These are phyloP conservation scores for Aspergillus wentii DNA, from an alignment of 495 filamentous ascomycete genomes.

Conservation along the genomic window DNA sequence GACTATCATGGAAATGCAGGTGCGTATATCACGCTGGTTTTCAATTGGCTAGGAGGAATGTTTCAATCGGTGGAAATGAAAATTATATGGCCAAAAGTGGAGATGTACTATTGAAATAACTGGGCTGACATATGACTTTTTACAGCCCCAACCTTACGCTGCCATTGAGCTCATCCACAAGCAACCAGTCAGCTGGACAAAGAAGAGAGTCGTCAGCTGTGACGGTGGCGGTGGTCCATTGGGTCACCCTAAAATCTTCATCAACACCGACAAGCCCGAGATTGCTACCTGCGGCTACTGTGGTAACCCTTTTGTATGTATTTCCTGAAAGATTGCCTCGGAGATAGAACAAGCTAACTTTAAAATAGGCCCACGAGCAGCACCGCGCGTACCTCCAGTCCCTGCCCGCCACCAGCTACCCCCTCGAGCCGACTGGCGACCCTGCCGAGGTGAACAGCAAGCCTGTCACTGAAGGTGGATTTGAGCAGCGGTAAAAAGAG, in stretches of 20 bases:
- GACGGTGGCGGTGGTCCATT: conserved; percentile 91
- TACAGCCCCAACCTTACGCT: conserved; percentile 76
- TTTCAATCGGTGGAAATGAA: conserved; percentile 6
- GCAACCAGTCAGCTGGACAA: conserved; percentile 88
- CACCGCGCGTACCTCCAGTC: conserved; percentile 78
- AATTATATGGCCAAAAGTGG: no score
- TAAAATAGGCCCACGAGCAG: conserved; percentile 72
- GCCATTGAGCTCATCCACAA: conserved; percentile 95
- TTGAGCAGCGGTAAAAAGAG: conserved; percentile 49
- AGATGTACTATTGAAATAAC: no score
- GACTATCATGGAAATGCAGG: conserved; percentile 86
- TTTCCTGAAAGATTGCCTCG: neutral
- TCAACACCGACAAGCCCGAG: conserved; percentile 96
- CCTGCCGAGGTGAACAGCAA: conserved; percentile 49
- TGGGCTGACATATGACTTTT: no score
- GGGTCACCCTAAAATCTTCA: conserved; percentile 90
- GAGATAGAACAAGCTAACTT: conserved; percentile 2
- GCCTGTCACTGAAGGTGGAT: conserved; percentile 45
- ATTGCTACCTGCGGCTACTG: conserved; percentile 89
- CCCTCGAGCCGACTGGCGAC: conserved; percentile 51
- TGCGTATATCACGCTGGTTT: conserved; percentile 38
- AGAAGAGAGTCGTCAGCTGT: conserved; percentile 74
- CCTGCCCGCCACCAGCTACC: conserved; percentile 72
- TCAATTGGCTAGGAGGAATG: conserved; percentile 1
- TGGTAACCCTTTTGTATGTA: conserved; percentile 87